Percentiles rank a stretch among this genome's conserved stretches.
Conservation (phyloP, 164 flowering plant species). For the Berberis vulgaris region DNA sequence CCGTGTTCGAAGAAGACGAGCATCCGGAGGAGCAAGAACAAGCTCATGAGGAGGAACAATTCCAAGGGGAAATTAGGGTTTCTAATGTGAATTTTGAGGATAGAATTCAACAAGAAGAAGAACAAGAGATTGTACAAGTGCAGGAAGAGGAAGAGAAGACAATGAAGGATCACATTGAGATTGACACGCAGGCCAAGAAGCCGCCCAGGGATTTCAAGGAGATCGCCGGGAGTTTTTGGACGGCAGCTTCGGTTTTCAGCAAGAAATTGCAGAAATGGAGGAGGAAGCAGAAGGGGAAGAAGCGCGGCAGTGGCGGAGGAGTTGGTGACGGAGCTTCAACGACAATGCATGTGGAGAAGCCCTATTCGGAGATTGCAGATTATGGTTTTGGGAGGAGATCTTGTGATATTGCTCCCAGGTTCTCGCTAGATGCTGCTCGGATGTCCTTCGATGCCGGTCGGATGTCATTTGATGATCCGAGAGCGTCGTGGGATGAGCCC, state of each 20-base stretch:
- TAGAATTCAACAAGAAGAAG: slow-evolving; percentile 5
- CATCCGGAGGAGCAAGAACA: slow-evolving; percentile 7
- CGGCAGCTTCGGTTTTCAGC: slow-evolving; percentile 77
- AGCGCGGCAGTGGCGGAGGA: slow-evolving; percentile 19
- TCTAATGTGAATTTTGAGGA: slow-evolving; percentile 7
- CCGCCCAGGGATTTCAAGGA: slow-evolving; percentile 50
- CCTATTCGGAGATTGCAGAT: slow-evolving; percentile 79
- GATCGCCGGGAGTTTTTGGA: slow-evolving; percentile 63
- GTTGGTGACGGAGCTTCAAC: slow-evolving; percentile 8
- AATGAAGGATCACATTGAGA: slow-evolving; percentile 88
- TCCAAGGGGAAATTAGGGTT: slow-evolving; percentile 7
- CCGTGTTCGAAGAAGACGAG: slow-evolving; percentile 26
- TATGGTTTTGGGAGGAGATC: slow-evolving; percentile 84
- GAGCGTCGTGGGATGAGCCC: slow-evolving; percentile 74
- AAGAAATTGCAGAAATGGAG: slow-evolving; percentile 86
- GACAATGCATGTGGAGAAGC: slow-evolving; percentile 31
- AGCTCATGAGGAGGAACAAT: not conserved
- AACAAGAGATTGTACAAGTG: slow-evolving; percentile 7
- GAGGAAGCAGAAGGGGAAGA: slow-evolving; percentile 61
- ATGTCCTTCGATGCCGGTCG: slow-evolving; percentile 1
- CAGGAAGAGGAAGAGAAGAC: slow-evolving; percentile 51
- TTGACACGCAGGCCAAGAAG: slow-evolving; percentile 53
- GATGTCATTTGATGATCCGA: slow-evolving; percentile 60
- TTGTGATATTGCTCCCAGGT: slow-evolving; percentile 50
- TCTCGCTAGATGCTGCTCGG: slow-evolving; percentile 35